phyloP scores from a whole-genome alignment of 2,329 filamentous ascomycete species.

The Colletotrichum scovillei region DNA sequence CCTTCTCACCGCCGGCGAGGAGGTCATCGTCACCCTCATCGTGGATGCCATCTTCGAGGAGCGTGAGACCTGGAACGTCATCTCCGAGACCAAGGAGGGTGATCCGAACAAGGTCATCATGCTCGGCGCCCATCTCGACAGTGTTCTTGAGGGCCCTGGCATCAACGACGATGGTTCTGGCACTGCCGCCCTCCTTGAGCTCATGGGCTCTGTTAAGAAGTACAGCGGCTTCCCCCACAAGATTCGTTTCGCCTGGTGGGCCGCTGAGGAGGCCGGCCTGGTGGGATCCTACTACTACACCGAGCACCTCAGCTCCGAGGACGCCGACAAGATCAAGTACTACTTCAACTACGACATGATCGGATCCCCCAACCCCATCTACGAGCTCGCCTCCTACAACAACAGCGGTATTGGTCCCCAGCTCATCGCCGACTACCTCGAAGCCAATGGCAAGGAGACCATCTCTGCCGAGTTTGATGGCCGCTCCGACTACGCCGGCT shows the following conservation, averaged over 20 bases:
- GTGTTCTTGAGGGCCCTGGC: conserved; percentile 51
- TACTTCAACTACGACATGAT: conserved; percentile 82
- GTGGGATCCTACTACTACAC: conserved; percentile 55
- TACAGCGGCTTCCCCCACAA: conserved; percentile 54
- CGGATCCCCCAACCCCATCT: conserved; percentile 51
- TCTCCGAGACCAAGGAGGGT: conserved; percentile 55
- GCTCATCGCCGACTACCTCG: conserved; percentile 48
- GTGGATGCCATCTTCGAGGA: conserved; percentile 51
- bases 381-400: conserved; percentile 48
- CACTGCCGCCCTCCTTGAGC: conserved; percentile 49
- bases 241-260: conserved; percentile 56
- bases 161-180: conserved; percentile 55
- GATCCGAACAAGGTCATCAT: conserved; percentile 55
- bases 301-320: conserved; percentile 46
- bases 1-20: conserved; percentile 46
- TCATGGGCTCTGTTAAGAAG: conserved; percentile 48
- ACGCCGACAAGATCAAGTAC: conserved; percentile 68
- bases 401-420: conserved; percentile 50
- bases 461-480: conserved; percentile 48
- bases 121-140: conserved; percentile 54
- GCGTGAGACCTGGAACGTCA: conserved; percentile 52
- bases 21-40: conserved; percentile 46
- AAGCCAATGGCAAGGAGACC: conserved; percentile 45
- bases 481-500: conserved; percentile 53
- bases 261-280: conserved; percentile 54